Evolutionary conservation across 2,329 filamentous ascomycete genomes (phyloP).

Genomic region (Hypoxylon sp.): DNA sequence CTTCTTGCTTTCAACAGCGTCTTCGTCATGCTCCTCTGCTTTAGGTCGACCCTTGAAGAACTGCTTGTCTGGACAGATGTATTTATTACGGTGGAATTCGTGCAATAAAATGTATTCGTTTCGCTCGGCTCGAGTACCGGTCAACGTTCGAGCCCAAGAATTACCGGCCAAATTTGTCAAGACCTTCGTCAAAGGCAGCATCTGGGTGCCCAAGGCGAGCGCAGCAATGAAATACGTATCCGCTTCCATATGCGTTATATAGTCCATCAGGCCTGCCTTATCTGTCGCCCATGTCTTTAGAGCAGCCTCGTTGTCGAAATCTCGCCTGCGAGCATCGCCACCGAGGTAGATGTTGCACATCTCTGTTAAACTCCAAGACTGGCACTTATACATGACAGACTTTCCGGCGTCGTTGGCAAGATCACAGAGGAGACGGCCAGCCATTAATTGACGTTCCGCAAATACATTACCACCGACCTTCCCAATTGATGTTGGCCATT

Average conservation of each 20-base stretch:
- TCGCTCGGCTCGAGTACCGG: slow-evolving; percentile 94
- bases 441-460: slow-evolving; percentile 89
- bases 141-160: slow-evolving; percentile 96
- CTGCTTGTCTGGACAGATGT: slow-evolving; percentile 97
- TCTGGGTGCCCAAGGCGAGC: slow-evolving; percentile 88
- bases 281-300: slow-evolving; percentile 89
- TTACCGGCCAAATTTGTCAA: slow-evolving; percentile 97
- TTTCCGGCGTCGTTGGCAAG: slow-evolving; percentile 97
- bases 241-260: slow-evolving; percentile 91
- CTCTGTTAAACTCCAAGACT: slow-evolving; percentile 97
- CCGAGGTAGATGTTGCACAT: slow-evolving; percentile 95
- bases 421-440: slow-evolving; percentile 92
- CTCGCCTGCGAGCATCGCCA: slow-evolving; percentile 78
- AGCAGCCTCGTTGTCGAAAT: slow-evolving; percentile 89
- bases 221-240: slow-evolving; percentile 98
- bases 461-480: slow-evolving; percentile 93
- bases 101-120: slow-evolving; percentile 99
- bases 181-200: slow-evolving; percentile 93
- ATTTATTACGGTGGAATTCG: slow-evolving; percentile 96
- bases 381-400: slow-evolving; percentile 96
- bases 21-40: slow-evolving; percentile 79
- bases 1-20: slow-evolving; percentile 84
- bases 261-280: slow-evolving; percentile 90
- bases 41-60: slow-evolving; percentile 82
- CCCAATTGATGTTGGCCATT: slow-evolving; percentile 90